A percentile compares a stretch with the other conserved stretches of the same genome.
These are phyloP conservation scores for Eudorina sp. DNA, from an alignment of 139 green algal genomes.

Conservation along the genomic window DNA sequence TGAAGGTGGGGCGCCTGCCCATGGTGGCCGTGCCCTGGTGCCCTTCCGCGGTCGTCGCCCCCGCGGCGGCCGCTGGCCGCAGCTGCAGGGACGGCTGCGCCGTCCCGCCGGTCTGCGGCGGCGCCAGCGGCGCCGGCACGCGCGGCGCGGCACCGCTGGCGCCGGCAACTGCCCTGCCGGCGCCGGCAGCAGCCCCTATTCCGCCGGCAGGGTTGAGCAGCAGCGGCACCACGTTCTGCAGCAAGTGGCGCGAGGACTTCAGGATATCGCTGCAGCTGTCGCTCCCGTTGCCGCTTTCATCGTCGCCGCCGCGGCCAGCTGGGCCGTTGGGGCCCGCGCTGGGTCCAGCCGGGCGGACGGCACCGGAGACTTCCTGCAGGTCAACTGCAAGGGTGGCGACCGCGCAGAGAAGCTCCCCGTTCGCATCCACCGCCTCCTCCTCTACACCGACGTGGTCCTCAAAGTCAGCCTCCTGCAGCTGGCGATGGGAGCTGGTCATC, in stretches of 20 bases:
- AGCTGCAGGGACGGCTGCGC: background rate
- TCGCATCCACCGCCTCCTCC: background rate
- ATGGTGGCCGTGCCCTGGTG: background rate
- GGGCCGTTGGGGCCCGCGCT: background rate
- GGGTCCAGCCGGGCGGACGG: background rate
- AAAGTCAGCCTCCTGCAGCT: background rate
- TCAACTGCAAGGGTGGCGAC: background rate
- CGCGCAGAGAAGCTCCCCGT: background rate
- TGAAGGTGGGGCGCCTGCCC: background rate
- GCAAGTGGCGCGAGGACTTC: background rate
- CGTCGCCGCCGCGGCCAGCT: background rate
- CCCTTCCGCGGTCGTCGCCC: background rate
- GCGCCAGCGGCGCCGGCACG: background rate
- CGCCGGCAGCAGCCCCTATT: too few relatives aligned
- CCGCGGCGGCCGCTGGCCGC: background rate
- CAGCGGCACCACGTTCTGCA: background rate
- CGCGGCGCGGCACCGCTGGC: too few relatives aligned
- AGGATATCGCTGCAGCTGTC: background rate
- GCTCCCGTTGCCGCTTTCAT: background rate
- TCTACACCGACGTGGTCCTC: background rate
- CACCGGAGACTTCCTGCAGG: background rate
- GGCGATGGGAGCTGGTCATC: background rate
- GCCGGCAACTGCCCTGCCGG: too few relatives aligned
- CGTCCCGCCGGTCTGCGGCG: background rate
- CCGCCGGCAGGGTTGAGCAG: background rate